Evolutionary conservation across 345 rosid species (phyloP).

Genomic region (Ailanthus altissimus): DNA sequence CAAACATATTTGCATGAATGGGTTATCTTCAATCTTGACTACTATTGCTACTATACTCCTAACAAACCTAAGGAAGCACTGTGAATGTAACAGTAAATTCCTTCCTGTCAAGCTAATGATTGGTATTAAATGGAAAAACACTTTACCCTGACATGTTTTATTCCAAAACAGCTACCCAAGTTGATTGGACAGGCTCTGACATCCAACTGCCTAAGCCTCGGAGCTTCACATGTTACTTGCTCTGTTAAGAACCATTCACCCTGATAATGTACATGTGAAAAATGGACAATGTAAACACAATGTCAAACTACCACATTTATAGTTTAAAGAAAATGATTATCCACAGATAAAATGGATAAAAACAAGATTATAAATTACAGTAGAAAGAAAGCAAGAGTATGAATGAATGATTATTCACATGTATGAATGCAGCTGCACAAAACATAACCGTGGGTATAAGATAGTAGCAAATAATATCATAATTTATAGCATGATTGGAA

Average conservation of each 20-base stretch:
- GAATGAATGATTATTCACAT: no score
- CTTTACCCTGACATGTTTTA: not conserved
- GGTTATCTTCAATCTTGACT: not conserved
- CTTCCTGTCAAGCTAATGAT: not conserved
- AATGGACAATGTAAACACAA: not conserved
- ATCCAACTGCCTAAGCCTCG: not conserved
- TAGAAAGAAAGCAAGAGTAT: not conserved
- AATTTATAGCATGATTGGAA: not conserved
- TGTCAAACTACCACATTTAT: not conserved
- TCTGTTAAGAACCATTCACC: conserved; percentile 33
- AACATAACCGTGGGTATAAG: not conserved
- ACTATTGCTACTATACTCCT: not conserved
- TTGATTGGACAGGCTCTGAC: conserved; percentile 1
- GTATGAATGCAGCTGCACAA: not conserved
- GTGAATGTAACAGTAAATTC: not conserved
- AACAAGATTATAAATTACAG: not conserved
- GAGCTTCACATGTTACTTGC: conserved; percentile 13
- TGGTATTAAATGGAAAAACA: not conserved
- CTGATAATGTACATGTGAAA: conserved; percentile 47
- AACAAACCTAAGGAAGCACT: not conserved
- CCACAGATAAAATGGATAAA: not conserved
- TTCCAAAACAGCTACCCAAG: conserved; percentile 16
- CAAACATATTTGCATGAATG: not conserved
- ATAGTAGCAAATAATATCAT: not conserved
- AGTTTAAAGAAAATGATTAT: not conserved